Evolutionary conservation across 2,329 filamentous ascomycete genomes (phyloP), one percentile per base, ranked within the genome.

Genomic region (Pleoardoris graminearum): DNA sequence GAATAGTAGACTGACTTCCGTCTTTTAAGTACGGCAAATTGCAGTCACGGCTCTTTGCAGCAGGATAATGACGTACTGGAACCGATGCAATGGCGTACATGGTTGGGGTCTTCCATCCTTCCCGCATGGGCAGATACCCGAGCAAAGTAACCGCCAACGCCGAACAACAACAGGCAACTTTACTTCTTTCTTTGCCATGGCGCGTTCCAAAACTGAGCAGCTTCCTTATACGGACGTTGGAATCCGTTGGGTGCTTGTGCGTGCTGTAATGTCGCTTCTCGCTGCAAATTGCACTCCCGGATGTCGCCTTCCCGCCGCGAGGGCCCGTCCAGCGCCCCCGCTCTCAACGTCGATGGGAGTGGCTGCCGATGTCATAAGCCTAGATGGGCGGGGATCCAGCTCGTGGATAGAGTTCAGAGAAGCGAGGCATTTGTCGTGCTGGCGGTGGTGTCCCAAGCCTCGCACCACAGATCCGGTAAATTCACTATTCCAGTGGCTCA

Each of bases 51-150:
- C 21, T 30, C 14, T 27, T 3, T 17, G 30, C 30, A 22, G 21
- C 19, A 27, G 25, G 25, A 27, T 30, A 17, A 10, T 46, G 35
- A 46, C 43, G 30, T 46, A 46, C 30, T 43, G 21, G 19, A 27
- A 36, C 27, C 21, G 21, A 3, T 11, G n/a, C 12, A 7, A 2
- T 16, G 30, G 14, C 14, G 14, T n/a, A 22, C 27, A 11, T 43
- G 41, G 16, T 17, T 14, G 11, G 19, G 25, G 21, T n/a, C 19
- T 25, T 21, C 7, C 8, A 35, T 46, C 30, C 43, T 46, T 46
- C 43, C 30, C 30, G 43, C 43, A 46, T 21, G 17, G 21, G 43
- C 43, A 36, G 43, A 25, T 33, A 44, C 41, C 27, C 12, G 27
- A 22, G 25, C 19, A 27, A 45, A 46, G 30, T 16, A 12, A 46